These are phyloP conservation scores for Starmera amethionina DNA, from an alignment of 805 yeast genomes.

Conservation along the genomic window DNA sequence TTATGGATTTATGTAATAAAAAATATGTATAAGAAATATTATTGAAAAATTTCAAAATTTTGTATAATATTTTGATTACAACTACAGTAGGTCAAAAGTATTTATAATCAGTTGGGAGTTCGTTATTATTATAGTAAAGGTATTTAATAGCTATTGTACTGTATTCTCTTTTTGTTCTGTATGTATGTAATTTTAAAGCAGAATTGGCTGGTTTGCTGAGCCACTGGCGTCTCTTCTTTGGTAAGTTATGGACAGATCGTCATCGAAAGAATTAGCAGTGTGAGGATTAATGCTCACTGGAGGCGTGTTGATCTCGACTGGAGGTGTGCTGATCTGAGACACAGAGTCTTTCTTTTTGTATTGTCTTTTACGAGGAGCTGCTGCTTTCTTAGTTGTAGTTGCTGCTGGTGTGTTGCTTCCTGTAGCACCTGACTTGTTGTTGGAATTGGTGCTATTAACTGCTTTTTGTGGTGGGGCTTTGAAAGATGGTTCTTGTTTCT, in stretches of 20 bases:
- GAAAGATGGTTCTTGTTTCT: conserved; percentile 65
- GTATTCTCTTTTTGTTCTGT: too few species aligned
- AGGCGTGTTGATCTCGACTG: conserved; percentile 30
- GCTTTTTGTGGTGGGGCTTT: conserved; percentile 24
- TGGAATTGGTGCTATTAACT: background rate
- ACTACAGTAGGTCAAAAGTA: too few species aligned
- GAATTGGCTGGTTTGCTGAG: conserved; percentile 14
- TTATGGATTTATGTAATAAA: too few species aligned
- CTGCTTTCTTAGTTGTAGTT: conserved; percentile 8
- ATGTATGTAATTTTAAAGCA: conserved; percentile 4
- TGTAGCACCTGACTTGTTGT: background rate
- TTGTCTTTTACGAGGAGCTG: conserved; percentile 9
- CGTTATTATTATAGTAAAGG: too few species aligned
- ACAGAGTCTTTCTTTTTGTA: conserved; percentile 10
- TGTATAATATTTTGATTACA: too few species aligned
- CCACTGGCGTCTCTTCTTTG: conserved; percentile 5
- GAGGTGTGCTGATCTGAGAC: conserved; percentile 57
- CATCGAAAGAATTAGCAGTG: background rate
- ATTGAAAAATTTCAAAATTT: too few species aligned
- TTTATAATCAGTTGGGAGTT: too few species aligned
- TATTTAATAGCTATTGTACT: too few species aligned
- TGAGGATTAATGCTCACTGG: background rate
- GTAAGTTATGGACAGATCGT: conserved; percentile 1
- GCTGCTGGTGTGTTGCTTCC: conserved; percentile 2
- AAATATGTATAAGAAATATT: too few species aligned